Evolutionary conservation across 2,329 filamentous ascomycete species (phyloP).

Genomic region (Fusarium multiceps): DNA sequence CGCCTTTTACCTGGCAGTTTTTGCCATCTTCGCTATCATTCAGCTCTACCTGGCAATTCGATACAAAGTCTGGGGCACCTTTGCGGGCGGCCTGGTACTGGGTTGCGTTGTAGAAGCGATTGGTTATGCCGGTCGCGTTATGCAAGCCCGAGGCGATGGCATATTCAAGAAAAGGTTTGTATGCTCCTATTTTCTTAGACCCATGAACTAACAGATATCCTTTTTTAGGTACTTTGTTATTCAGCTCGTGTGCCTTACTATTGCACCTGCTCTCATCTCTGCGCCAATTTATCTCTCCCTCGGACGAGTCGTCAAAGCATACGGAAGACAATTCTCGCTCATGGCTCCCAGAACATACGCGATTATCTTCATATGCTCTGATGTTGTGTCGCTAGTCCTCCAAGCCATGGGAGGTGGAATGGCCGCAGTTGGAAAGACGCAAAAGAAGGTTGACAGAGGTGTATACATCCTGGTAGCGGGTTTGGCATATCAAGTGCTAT

Average conservation of each 20-base stretch:
- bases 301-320: constrained; percentile 39
- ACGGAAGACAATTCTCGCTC: constrained; percentile 24
- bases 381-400: constrained; percentile 31
- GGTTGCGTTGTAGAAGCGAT: constrained; percentile 38
- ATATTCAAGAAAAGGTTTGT: constrained; percentile 1
- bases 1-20: constrained; percentile 29
- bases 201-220: neutral
- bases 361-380: constrained; percentile 33
- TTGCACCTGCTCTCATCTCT: constrained; percentile 43
- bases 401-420: constrained; percentile 35
- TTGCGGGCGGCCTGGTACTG: constrained; percentile 38
- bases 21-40: constrained; percentile 18
- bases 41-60: constrained; percentile 38
- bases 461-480: constrained; percentile 37
- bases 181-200: neutral
- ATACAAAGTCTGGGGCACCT: constrained; percentile 33
- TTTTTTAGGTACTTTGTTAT: constrained; percentile 20
- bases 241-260: constrained; percentile 39
- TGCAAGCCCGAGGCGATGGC: constrained; percentile 4
- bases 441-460: constrained; percentile 23
- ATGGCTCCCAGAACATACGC: constrained; percentile 29
- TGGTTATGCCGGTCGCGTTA: constrained; percentile 28
- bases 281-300: constrained; percentile 44
- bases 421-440: constrained; percentile 15
- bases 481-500: constrained; percentile 32